Base-by-base conservation (phyloP, 2,329 filamentous ascomycete species). In the Xylaria sp. region DNA sequence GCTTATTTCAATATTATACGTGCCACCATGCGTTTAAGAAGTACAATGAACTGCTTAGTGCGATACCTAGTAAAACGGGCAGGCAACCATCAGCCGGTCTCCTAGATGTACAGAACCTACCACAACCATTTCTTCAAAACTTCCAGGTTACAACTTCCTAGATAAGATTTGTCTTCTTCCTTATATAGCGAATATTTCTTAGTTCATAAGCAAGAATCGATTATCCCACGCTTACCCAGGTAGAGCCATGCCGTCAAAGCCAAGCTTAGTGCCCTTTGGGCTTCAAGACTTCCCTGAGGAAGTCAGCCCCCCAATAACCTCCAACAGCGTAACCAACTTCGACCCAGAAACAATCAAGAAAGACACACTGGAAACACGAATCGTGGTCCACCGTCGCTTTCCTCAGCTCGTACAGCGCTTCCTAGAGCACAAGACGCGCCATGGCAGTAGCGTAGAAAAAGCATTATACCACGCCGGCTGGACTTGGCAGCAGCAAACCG, bases 321-420 rank as follows among this genome's bases (percentile, higher is more conserved):
- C 66, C 33, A 75, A 75, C 59, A 70, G 69, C 58, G 67, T 74
- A 9, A 14, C 28, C 2, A 63, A 68, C 1, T 73, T 73, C 45
- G 63, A 68, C 28, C 52, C 54, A 2, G 51, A 64, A 1, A 55
- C 57, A 1, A 57, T 74, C 28, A 60, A 45, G 14, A 19, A 46
- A 3, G 71, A 75, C 31, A 72, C 72, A 1, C 43, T 46, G 3
- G 62, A 40, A 42, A 74, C 73, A 0, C 67, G 71, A n/a, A 69
- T 75, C 47, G 58, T 75, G 7, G 59, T 75, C 1, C 73, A 74
- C 52, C 3, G 21, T 8, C 59, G 67, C 19, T 75, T 64, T 33
- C 69, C 70, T 0, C 33, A 9, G n/a, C 70, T 75, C 7, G 68
- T 73, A 11, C 37, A 68, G 14, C 43, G 19, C 4, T 75, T 75